Percentiles rank a stretch among this genome's conserved stretches.
phyloP scores from a whole-genome alignment of 2,329 filamentous ascomycete genomes.

The Cercospora beticola region DNA sequence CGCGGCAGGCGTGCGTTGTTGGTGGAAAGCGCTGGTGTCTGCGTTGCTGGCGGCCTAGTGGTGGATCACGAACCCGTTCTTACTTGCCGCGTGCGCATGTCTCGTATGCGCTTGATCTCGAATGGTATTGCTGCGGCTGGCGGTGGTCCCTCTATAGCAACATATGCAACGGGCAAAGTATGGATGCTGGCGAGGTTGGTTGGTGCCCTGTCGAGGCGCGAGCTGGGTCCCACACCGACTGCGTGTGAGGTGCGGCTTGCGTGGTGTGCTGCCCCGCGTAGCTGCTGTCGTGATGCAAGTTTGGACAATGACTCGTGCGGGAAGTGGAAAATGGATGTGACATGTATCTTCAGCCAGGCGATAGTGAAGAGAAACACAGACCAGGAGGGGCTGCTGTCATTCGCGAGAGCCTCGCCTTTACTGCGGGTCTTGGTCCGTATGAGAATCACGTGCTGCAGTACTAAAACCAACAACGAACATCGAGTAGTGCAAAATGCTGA shows the following conservation, averaged over 20 bases:
- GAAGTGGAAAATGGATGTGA: not conserved
- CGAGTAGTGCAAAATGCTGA: not conserved
- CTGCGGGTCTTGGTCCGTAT: not conserved
- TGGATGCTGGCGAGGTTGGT: not conserved
- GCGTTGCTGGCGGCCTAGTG: not conserved
- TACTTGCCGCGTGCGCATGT: conserved; percentile 7
- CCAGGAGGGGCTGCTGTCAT: conserved; percentile 10
- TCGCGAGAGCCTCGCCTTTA: conserved; percentile 3
- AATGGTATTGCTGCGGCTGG: not conserved
- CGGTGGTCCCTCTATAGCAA: not conserved
- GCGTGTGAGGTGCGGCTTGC: not conserved
- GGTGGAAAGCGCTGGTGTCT: not conserved
- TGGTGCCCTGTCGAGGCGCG: not conserved
- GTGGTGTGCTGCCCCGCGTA: conserved; percentile 2
- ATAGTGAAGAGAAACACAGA: conserved; percentile 7
- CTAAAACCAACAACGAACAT: not conserved
- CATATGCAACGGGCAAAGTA: not conserved
- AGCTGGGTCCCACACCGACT: not conserved
- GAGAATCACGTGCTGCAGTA: conserved; percentile 2
- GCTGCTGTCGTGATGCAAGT: not conserved
- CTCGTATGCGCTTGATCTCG: not conserved
- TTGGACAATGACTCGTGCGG: not conserved
- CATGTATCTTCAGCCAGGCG: not conserved
- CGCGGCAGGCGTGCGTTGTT: not conserved
- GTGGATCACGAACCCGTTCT: not conserved